Evolutionary conservation across 305 asterid genomes (phyloP).

Genomic region (Stenogyne calaminthoides): DNA sequence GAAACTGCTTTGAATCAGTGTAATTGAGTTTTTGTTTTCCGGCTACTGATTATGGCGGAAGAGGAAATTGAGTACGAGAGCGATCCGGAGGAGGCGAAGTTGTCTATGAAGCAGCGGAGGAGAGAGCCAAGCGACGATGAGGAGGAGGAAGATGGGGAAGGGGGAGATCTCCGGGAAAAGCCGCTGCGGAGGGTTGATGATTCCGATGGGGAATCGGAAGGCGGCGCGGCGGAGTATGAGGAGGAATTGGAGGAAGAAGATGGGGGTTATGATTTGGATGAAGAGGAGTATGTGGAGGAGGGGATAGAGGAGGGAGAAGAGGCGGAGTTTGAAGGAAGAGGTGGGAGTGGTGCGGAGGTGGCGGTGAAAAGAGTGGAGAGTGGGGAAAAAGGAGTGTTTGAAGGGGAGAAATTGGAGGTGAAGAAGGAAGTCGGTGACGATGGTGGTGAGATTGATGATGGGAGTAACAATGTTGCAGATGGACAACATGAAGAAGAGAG

Average conservation of each 20-base stretch:
- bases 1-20: slow-evolving; percentile 19
- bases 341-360: slow-evolving; percentile 34
- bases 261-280: slow-evolving; percentile 48
- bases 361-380: slow-evolving; percentile 36
- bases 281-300: slow-evolving; percentile 46
- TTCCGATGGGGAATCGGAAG: slow-evolving; percentile 86
- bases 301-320: slow-evolving; percentile 40
- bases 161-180: slow-evolving; percentile 40
- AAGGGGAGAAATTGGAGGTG: slow-evolving; percentile 31
- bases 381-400: slow-evolving; percentile 30
- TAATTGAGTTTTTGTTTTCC: slow-evolving; percentile 10
- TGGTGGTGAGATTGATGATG: slow-evolving; percentile 40
- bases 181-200: slow-evolving; percentile 54
- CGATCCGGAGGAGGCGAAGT: slow-evolving; percentile 96
- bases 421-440: slow-evolving; percentile 37
- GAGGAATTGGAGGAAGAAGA: slow-evolving; percentile 66
- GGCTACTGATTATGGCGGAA: slow-evolving; percentile 56
- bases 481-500: slow-evolving; percentile 55
- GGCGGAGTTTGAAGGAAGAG: slow-evolving; percentile 44
- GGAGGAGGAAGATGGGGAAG: slow-evolving; percentile 43
- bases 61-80: slow-evolving; percentile 89
- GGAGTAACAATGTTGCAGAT: slow-evolving; percentile 33
- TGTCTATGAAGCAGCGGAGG: slow-evolving; percentile 87
- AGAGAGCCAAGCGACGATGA: slow-evolving; percentile 95
- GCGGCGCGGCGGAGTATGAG: slow-evolving; percentile 84